Base-by-base conservation (phyloP, 345 rosid species). In the Eucalyptus rudis region DNA sequence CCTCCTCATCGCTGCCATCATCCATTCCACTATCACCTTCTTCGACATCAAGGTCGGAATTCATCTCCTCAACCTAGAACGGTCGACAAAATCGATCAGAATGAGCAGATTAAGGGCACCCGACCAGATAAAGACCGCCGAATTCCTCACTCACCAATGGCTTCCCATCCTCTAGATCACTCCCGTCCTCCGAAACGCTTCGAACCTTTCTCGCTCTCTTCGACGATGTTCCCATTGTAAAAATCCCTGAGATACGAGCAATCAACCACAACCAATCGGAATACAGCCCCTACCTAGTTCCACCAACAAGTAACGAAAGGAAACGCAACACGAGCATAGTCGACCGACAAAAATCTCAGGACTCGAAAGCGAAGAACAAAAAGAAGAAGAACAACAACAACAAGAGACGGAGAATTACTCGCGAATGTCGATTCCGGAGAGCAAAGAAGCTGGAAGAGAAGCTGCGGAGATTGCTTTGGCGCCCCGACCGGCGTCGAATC, bases 191-290 rank as follows among this genome's bases (percentile, higher is more conserved):
- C 20, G n/a, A 89, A 86, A 86, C 87, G 87, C 91, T 92, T 88
- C 89, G 90, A 85, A 89, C 91, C 81, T 88, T 92, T 88, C 88
- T 93, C 36, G 93, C 86, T 50, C 84, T 88, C 91, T 91, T 94
- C 7, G 93, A 87, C 45, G 93, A 88, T 8, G 89, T 71, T 52
- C 91, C 93, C 95, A 92, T 94, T 0, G 2, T 20, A 76, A 40
- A 16, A 76, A 20, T 24, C 83, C 83, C 83, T 76, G 27, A 76
- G 13, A 76, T 76, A 36, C 47, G 47, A 71, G 81, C 1, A 71
- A 71, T 36, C 45, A 76, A 36, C 47, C 22, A 86, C 49, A 51
- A 51, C 45, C 87, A 36, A 76, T 76, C 83, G 27, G 47, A 76
- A 76, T 19, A 36, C 83, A 76, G 27, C 83, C 83, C 43, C 27